phyloP scores from a whole-genome alignment of 2,329 filamentous ascomycete genomes.

The Neonectria ditissima region DNA sequence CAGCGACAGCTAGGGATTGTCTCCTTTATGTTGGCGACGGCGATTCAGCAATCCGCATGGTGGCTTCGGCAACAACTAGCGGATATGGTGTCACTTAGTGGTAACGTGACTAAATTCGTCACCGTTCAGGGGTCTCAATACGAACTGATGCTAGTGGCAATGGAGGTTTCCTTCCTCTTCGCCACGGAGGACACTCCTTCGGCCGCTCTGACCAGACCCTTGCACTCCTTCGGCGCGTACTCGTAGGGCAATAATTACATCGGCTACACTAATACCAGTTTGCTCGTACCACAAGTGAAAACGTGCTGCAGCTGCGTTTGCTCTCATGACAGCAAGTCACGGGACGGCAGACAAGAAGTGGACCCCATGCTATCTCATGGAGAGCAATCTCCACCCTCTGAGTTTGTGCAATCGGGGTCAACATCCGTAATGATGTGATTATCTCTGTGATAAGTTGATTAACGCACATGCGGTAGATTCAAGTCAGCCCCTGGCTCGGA shows the following conservation, averaged over 20 bases:
- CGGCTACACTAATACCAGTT: neutral
- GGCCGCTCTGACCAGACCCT: neutral
- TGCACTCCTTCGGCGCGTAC: neutral
- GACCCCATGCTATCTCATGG: neutral
- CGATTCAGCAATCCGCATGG: neutral
- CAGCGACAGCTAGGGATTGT: neutral
- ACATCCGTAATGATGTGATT: neutral
- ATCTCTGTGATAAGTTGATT: neutral
- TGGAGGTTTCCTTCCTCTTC: neutral
- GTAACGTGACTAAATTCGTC: neutral
- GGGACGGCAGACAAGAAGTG: neutral
- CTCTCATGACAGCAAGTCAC: neutral
- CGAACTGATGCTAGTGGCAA: neutral
- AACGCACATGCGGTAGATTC: slow-evolving; percentile 1
- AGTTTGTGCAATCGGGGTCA: neutral
- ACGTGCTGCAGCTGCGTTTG: neutral
- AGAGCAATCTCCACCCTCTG: neutral
- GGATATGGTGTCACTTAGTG: neutral
- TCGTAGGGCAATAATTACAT: neutral
- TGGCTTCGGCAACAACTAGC: neutral
- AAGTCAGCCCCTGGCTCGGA: neutral
- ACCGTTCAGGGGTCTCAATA: neutral
- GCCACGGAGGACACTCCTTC: neutral
- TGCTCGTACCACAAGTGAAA: neutral
- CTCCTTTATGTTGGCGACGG: neutral